Evolutionary conservation across 108 stramenopile species (phyloP), one percentile per base, ranked within the genome.

Genomic region (Seminavis robusta): DNA sequence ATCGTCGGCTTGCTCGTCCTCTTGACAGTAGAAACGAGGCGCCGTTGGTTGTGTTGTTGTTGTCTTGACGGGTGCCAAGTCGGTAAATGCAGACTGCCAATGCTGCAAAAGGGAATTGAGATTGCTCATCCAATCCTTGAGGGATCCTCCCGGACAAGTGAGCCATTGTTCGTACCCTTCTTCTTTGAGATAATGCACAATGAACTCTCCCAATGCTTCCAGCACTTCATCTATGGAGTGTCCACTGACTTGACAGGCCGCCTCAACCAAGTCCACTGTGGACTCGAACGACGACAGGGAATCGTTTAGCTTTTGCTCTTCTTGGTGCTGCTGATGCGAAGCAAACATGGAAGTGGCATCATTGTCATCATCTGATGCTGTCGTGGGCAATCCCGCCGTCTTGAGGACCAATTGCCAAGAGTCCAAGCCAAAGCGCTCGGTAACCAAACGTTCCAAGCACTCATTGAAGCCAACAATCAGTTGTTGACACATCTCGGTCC

Each of bases 11-110:
- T n/a, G n/a, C n/a, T n/a, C n/a, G 40, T 59, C 47, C 24, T 74
- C 55, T 56, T 74, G 55, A 46, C 73, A 74, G 66, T 67, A 74
- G 43, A 74, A 74, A 11, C 44, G 61, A 0, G 73, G 73, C 13
- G 61, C 48, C 3, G 25, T 52, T 0, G 55, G 50, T 4, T 29
- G 37, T n/a, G n/a, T n/a, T n/a, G n/a, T n/a, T n/a, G n/a, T n/a
- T n/a, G n/a, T n/a, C n/a, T n/a, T n/a, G n/a, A n/a, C n/a, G n/a
- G n/a, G n/a, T n/a, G n/a, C n/a, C n/a, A n/a, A n/a, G 32, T 52
- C 27, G 23, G 64, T 58, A 19, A 66, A 36, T 20, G 63, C 42
- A 15, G 30, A 47, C 37, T 73, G 52, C 19, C 61, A 42, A 46
- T 68, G 67, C 31, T 61, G 61, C 25, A 63, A 62, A 34, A 74